These are phyloP conservation scores for Hippophae gyantsensis DNA, from an alignment of 306 rosid genomes.

Conservation along the genomic window DNA sequence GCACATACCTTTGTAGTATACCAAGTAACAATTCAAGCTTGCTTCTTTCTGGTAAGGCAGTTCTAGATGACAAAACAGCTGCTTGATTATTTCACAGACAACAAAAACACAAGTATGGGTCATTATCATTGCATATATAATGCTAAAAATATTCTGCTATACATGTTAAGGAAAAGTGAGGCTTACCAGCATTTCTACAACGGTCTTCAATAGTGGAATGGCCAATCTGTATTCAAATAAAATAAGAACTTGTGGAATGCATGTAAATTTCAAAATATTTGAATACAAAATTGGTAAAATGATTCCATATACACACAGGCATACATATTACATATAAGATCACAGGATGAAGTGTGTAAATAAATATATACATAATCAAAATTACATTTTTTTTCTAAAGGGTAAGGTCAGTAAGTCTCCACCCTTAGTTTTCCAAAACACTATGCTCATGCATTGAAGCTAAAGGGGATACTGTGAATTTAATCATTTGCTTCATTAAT, in stretches of 20 bases:
- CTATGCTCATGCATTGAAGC: neutral
- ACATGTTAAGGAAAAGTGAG: neutral
- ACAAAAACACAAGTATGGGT: neutral
- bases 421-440: neutral
- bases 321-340: neutral
- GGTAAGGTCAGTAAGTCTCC: neutral
- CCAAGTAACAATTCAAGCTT: constrained; percentile 16
- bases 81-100: neutral
- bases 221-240: constrained; percentile 5
- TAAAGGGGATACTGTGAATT: neutral
- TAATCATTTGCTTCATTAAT: neutral
- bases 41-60: constrained; percentile 1
- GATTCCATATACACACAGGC: neutral
- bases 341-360: neutral
- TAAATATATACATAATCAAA: neutral
- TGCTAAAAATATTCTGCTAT: neutral
- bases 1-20: constrained; percentile 8
- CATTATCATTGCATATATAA: neutral
- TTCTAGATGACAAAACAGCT: constrained; percentile 1
- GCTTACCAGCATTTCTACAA: constrained; percentile 3
- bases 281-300: neutral
- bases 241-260: neutral
- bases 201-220: neutral
- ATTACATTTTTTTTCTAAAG: neutral
- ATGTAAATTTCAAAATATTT: constrained; percentile 1